Percentiles rank a stretch among this genome's conserved stretches.
These are phyloP conservation scores for Pythium brassicae DNA, from an alignment of 352 stramenopile species.

Conservation along the genomic window DNA sequence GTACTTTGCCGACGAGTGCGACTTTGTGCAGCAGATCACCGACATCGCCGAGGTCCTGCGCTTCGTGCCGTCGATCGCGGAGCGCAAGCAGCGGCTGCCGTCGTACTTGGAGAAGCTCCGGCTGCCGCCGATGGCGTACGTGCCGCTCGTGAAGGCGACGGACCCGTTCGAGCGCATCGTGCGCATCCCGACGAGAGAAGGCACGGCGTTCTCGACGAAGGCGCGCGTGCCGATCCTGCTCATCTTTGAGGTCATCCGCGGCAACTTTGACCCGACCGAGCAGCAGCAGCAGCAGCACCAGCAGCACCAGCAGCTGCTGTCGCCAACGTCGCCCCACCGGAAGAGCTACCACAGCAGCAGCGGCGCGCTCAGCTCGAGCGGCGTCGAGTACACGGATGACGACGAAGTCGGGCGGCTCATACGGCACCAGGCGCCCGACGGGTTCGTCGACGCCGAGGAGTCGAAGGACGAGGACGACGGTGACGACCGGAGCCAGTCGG, in stretches of 20 bases:
- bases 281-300: slow-evolving; percentile 27
- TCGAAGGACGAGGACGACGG: slow-evolving; percentile 18
- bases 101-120: slow-evolving; percentile 80
- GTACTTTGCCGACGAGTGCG: slow-evolving; percentile 83
- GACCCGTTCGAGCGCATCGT: slow-evolving; percentile 87
- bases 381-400: slow-evolving; percentile 72
- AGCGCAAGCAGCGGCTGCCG: slow-evolving; percentile 75
- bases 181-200: slow-evolving; percentile 81
- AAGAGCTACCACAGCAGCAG: slow-evolving; percentile 26
- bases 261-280: slow-evolving; percentile 49
- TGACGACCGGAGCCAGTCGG: background rate
- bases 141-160: slow-evolving; percentile 82
- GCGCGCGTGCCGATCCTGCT: slow-evolving; percentile 83
- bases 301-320: slow-evolving; percentile 40
- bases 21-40: slow-evolving; percentile 88
- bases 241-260: slow-evolving; percentile 86
- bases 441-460: slow-evolving; percentile 38
- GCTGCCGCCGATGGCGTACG: slow-evolving; percentile 85
- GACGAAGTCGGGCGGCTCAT: slow-evolving; percentile 76
- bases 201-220: slow-evolving; percentile 85
- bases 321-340: slow-evolving; percentile 50
- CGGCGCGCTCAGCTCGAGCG: slow-evolving; percentile 33
- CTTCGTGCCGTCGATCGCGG: slow-evolving; percentile 74
- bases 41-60: slow-evolving; percentile 80
- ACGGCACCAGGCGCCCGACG: slow-evolving; percentile 60